These are phyloP conservation scores for Xylaria sp. DNA, from an alignment of 2,329 filamentous ascomycete species.

Conservation along the genomic window DNA sequence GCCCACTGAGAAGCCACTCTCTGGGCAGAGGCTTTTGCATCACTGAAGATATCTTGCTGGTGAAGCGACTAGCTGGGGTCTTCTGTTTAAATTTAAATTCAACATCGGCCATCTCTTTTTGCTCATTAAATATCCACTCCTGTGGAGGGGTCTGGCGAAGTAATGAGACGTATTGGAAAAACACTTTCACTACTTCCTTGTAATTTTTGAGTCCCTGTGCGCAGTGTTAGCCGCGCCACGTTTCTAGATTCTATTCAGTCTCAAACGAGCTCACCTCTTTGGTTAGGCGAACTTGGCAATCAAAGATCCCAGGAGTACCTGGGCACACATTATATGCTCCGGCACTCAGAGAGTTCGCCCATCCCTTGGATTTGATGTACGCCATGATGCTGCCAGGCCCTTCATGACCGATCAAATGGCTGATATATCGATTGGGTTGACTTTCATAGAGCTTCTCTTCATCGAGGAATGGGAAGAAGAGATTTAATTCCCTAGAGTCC, in stretches of 20 bases:
- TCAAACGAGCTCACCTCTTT: slow-evolving; percentile 70
- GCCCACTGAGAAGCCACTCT: slow-evolving; percentile 87
- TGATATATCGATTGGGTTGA: slow-evolving; percentile 86
- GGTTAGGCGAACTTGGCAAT: slow-evolving; percentile 81
- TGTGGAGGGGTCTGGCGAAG: slow-evolving; percentile 83
- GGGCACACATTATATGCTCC: slow-evolving; percentile 81
- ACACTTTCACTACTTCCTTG: slow-evolving; percentile 80
- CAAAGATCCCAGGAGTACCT: slow-evolving; percentile 80
- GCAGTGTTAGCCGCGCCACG: slow-evolving; percentile 34
- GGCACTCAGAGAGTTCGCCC: slow-evolving; percentile 85
- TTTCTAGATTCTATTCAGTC: not conserved
- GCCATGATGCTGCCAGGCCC: slow-evolving; percentile 92
- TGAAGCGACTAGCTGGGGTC: slow-evolving; percentile 87
- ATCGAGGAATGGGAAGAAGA: slow-evolving; percentile 87
- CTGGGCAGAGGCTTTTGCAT: slow-evolving; percentile 93
- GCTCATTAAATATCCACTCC: slow-evolving; percentile 94
- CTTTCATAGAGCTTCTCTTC: slow-evolving; percentile 83
- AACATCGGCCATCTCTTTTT: slow-evolving; percentile 89
- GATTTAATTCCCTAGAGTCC: slow-evolving; percentile 81
- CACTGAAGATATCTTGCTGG: slow-evolving; percentile 81
- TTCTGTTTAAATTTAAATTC: slow-evolving; percentile 97
- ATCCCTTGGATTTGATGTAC: slow-evolving; percentile 89
- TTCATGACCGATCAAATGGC: slow-evolving; percentile 91
- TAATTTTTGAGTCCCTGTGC: slow-evolving; percentile 77
- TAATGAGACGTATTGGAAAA: slow-evolving; percentile 93